Conservation (phyloP, 2,329 filamentous ascomycete genomes). For the Fusarium caatingaense region DNA sequence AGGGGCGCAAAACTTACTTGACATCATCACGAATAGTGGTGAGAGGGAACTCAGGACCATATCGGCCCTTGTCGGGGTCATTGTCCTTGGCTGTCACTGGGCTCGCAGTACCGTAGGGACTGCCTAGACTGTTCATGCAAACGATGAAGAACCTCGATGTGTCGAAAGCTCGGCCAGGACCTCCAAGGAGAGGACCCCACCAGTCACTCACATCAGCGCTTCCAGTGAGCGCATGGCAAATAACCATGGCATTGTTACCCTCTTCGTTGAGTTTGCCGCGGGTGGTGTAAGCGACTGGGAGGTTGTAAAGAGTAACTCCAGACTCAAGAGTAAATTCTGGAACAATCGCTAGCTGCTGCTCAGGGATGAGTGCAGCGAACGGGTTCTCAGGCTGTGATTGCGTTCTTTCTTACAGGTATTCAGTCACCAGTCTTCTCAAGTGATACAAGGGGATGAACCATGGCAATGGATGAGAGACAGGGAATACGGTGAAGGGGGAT, state of each 20-base stretch:
- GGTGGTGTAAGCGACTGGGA: constrained; percentile 75
- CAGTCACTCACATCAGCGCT: constrained; percentile 87
- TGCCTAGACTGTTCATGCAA: constrained; percentile 87
- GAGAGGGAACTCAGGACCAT: constrained; percentile 95
- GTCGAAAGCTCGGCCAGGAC: constrained; percentile 82
- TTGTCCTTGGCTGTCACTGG: constrained; percentile 91
- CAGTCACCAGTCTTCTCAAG: constrained; percentile 62
- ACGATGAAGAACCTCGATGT: constrained; percentile 85
- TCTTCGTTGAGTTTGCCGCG: constrained; percentile 69
- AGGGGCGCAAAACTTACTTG: constrained; percentile 67
- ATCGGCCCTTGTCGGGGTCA: constrained; percentile 76
- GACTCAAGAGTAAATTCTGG: constrained; percentile 94
- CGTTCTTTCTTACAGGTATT: constrained; percentile 74
- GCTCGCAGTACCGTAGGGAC: constrained; percentile 88
- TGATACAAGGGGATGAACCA: neutral
- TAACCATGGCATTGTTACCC: constrained; percentile 76
- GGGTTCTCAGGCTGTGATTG: constrained; percentile 88
- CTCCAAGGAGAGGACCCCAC: constrained; percentile 87
- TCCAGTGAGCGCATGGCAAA: constrained; percentile 87
- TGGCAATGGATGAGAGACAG: neutral
- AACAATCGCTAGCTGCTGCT: constrained; percentile 87
- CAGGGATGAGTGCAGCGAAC: constrained; percentile 84
- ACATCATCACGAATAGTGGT: constrained; percentile 97
- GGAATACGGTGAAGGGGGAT: neutral
- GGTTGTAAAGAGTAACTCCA: constrained; percentile 83